Conservation (phyloP, 2,329 filamentous ascomycete genomes). For the Colletotrichum zoysiae region DNA sequence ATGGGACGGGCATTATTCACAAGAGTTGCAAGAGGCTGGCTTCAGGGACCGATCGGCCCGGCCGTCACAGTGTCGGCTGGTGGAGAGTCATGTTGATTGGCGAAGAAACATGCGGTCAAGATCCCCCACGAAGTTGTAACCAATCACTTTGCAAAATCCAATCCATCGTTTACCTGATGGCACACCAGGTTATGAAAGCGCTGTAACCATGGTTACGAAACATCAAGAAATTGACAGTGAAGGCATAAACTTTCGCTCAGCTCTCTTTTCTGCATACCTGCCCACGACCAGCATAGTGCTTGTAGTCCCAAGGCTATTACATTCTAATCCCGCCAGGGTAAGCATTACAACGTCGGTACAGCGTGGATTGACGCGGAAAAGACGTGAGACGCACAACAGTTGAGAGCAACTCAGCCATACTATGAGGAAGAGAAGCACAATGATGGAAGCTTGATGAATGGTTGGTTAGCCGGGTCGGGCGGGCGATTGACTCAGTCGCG, state of each 20-base stretch:
- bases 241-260: not conserved
- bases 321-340: constrained; percentile 10
- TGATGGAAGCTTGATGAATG: not conserved
- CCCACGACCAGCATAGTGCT: not conserved
- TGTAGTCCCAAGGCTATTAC: not conserved
- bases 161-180: not conserved
- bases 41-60: too few relatives aligned
- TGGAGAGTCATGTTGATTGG: not conserved
- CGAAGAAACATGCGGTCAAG: not conserved
- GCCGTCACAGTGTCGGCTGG: too few relatives aligned
- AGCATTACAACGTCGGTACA: constrained; percentile 18
- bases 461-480: not conserved
- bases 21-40: too few relatives aligned
- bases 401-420: not conserved
- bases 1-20: not conserved
- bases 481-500: not conserved
- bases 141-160: not conserved
- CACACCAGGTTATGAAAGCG: not conserved
- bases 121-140: not conserved
- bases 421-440: not conserved
- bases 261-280: not conserved
- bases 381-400: not conserved
- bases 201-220: not conserved
- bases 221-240: not conserved
- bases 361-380: not conserved